Conservation (phyloP, 192 early-diverging fungal species). For the Phycomyces blakesleeanus region DNA sequence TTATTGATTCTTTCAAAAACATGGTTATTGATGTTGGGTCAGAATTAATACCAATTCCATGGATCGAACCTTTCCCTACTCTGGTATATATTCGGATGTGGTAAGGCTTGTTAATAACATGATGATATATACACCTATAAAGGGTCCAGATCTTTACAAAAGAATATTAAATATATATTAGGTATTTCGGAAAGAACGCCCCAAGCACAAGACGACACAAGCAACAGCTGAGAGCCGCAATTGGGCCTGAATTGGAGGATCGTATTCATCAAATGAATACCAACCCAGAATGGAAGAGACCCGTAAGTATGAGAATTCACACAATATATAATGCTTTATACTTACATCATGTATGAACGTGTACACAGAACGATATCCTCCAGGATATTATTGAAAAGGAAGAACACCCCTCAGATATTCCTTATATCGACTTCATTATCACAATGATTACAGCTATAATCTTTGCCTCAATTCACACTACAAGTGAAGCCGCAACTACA, state of each 20-base stretch:
- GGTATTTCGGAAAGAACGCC: conserved; percentile 10
- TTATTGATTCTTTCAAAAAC: neutral
- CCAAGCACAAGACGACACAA: neutral
- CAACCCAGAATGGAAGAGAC: neutral
- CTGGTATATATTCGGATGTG: neutral
- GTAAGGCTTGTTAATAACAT: neutral
- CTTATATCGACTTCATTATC: conserved; percentile 1
- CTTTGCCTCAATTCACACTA: conserved; percentile 29
- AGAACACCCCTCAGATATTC: neutral
- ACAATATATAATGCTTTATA: neutral
- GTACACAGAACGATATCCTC: conserved; percentile 15
- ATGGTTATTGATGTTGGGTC: neutral
- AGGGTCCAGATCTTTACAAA: neutral
- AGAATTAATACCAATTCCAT: neutral
- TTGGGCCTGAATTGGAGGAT: neutral
- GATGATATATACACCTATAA: too few relatives aligned
- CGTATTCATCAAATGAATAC: neutral
- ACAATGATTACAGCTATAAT: conserved; percentile 15
- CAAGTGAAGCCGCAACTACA: conserved; percentile 7
- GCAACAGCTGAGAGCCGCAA: neutral
- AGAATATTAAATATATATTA: neutral
- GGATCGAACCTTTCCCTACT: neutral
- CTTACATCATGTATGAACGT: too few relatives aligned
- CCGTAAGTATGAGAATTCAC: neutral
- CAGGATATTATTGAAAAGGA: conserved; percentile 17